Evolutionary conservation across 768 basidiomycete genomes (phyloP), one percentile per base, ranked within the genome.

Genomic region (Hydnum rufescens): DNA sequence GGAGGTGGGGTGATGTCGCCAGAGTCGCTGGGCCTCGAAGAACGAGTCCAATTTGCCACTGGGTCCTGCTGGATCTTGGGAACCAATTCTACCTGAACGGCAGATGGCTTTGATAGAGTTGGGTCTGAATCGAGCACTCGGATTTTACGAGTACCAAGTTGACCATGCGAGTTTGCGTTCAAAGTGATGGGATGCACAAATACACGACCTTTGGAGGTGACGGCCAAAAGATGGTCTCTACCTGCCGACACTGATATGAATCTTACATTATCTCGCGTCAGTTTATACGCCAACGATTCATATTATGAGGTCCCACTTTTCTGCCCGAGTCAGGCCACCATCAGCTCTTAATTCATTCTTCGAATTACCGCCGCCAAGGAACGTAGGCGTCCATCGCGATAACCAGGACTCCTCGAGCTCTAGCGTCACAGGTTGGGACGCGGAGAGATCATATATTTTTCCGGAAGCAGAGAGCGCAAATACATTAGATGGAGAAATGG

Each of bases 381-480:
- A n/a, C n/a, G n/a, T n/a, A n/a, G n/a, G n/a, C n/a, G n/a, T n/a
- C n/a, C n/a, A n/a, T n/a, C n/a, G n/a, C n/a, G n/a, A n/a, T n/a
- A n/a, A n/a, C n/a, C n/a, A n/a, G n/a, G n/a, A n/a, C n/a, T n/a
- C n/a, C n/a, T n/a, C n/a, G n/a, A n/a, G n/a, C n/a, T n/a, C n/a
- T n/a, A n/a, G n/a, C n/a, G n/a, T n/a, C n/a, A n/a, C n/a, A n/a
- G n/a, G n/a, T n/a, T n/a, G n/a, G n/a, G n/a, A n/a, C n/a, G n/a
- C n/a, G n/a, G n/a, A n/a, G n/a, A n/a, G n/a, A n/a, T n/a, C n/a
- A n/a, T 3, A 74, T 74, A 93, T 72, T 43, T 70, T 73, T 16
- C 92, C 90, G 4, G 76, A 76, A 5, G 74, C 71, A 18, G 84
- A 88, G 6, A 93, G 72, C 0, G 85, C 89, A 62, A 80, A 89